Evolutionary conservation across 495 filamentous ascomycete genomes (phyloP), one percentile per base, ranked within the genome.

Genomic region (Bryoglossum gracile): DNA sequence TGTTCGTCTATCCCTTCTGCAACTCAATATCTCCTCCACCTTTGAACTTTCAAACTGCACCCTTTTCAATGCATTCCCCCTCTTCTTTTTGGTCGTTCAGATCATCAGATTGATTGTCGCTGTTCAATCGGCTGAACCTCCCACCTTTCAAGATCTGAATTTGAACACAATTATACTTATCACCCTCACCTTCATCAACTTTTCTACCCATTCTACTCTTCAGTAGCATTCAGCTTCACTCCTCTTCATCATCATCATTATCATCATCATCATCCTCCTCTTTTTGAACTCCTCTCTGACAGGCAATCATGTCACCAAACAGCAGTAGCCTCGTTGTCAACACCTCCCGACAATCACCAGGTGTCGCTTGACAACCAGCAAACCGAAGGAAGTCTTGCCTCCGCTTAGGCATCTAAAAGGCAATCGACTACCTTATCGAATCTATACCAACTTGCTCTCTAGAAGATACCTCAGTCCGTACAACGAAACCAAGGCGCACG

Each of bases 251-350:
- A 48, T 37, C 25, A 22, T 19, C 17, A 48, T 17, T 16, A 18
- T 56, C 57, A 52, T 58, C 54, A 57, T 60, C 50, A 48, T 58
- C 45, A 50, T 51, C 49, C 35, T 57, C 52, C 41, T 55, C 45
- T 52, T 66, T 64, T 50, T 60, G 53, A 60, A 53, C 37, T 51
- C 55, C 57, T 48, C 56, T 61, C 52, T 68, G 56, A 63, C 61
- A 61, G 54, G 60, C 55, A 59, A 60, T 67, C 55, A 61, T 61
- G 55, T 58, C 58, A 30, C 44, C 55, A 56, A 61, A 61, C 58
- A 61, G 58, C 50, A 55, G 44, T 48, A 45, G 44, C 50, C 28
- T 34, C 51, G 26, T 51, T 46, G 43, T 51, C 34, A 6, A 50
- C 51, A 39, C 26, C 30, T 28, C 41, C 45, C 34, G 50, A 51